Percentiles rank a stretch among this genome's conserved stretches.
phyloP scores from a whole-genome alignment of 345 rosid species.

The Atalantia buxifolia region DNA sequence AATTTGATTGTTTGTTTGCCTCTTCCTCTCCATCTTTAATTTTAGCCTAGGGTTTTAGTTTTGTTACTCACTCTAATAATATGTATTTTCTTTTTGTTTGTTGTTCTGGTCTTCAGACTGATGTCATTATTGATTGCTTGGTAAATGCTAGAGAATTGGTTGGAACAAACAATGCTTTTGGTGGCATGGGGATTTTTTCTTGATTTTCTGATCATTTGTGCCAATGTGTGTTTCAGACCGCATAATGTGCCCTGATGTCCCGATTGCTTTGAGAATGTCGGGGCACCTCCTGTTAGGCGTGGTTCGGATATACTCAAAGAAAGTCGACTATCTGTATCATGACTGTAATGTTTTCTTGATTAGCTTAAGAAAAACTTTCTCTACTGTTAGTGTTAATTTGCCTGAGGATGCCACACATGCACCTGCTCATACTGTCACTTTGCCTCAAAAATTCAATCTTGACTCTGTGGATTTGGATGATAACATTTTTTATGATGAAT shows the following conservation, averaged over 20 bases:
- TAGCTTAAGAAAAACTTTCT: conserved; percentile 57
- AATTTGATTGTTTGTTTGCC: background rate
- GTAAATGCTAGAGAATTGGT: background rate
- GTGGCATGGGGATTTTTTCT: background rate
- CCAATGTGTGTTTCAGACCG: conserved; percentile 32
- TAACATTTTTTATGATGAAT: conserved; percentile 37
- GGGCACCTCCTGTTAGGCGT: conserved; percentile 86
- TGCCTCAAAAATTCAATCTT: conserved; percentile 62
- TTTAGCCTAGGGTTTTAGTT: background rate
- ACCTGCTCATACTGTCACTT: conserved; percentile 56
- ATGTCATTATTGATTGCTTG: background rate
- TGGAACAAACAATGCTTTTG: background rate
- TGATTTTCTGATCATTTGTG: background rate
- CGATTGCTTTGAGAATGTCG: conserved; percentile 80
- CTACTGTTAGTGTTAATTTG: conserved; percentile 49
- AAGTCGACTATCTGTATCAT: conserved; percentile 75
- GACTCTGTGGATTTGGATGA: conserved; percentile 61
- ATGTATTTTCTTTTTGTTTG: background rate
- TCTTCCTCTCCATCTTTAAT: background rate
- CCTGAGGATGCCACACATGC: conserved; percentile 75
- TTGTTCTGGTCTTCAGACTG: too few relatives aligned
- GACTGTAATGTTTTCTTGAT: conserved; percentile 50
- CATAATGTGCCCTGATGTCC: conserved; percentile 71
- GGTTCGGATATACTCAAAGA: conserved; percentile 83
- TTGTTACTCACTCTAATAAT: background rate